Evolutionary conservation across 1,284 basidiomycete genomes (phyloP).

Genomic region (Moesziomyces sp.): DNA sequence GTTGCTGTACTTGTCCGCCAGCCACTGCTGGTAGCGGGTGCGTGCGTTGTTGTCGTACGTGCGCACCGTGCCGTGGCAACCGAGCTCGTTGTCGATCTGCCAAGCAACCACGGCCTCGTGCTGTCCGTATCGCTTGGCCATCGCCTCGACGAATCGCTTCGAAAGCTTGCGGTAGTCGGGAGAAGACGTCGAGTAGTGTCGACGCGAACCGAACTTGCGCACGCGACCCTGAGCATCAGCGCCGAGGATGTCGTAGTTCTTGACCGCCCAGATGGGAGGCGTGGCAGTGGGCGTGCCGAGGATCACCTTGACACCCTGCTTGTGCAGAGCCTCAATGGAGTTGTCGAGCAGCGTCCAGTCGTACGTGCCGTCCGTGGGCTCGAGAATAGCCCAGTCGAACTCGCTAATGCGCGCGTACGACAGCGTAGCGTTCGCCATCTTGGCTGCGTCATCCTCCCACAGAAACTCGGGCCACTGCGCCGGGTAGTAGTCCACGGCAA

Average conservation of each 20-base stretch:
- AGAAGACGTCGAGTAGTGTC: conserved; percentile 43
- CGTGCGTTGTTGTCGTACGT: conserved; percentile 43
- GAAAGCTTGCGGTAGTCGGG: conserved; percentile 46
- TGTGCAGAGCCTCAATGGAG: conserved; percentile 32
- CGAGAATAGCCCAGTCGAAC: conserved; percentile 53
- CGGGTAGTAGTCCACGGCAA: conserved; percentile 56
- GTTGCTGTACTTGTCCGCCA: conserved; percentile 45
- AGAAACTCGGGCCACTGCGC: conserved; percentile 46
- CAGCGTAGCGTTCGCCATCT: conserved; percentile 44
- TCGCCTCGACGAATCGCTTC: conserved; percentile 36
- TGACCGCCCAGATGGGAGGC: conserved; percentile 49
- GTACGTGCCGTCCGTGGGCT: conserved; percentile 46
- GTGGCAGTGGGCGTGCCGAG: conserved; percentile 52
- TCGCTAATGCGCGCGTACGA: conserved; percentile 49
- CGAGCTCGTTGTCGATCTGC: conserved; percentile 54
- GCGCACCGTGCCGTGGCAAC: conserved; percentile 39
- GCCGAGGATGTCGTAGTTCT: conserved; percentile 50
- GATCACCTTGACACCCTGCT: conserved; percentile 49
- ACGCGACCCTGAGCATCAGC: conserved; percentile 31
- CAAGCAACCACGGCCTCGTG: conserved; percentile 35
- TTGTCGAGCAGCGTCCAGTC: conserved; percentile 42
- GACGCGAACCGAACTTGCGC: conserved; percentile 39
- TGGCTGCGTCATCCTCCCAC: conserved; percentile 38
- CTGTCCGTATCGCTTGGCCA: conserved; percentile 47
- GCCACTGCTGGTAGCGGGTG: conserved; percentile 44